Conservation (phyloP, 139 green algal genomes). For the Yamagishiella unicocca region DNA sequence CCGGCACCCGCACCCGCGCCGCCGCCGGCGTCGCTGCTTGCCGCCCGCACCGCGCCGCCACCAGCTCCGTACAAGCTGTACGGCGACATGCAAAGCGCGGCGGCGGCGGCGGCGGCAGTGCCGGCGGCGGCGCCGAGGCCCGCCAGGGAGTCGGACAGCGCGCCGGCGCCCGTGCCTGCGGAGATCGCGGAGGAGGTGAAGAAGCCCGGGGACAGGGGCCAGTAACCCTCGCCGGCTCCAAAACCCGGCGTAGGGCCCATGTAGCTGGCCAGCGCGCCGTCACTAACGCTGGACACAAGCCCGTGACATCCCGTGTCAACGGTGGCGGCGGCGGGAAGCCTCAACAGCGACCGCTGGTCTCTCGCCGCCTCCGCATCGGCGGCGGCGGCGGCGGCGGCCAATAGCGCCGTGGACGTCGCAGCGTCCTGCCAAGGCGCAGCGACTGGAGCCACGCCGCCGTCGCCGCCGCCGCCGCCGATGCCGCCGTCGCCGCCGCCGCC, state of each 20-base stretch:
- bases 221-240: background rate
- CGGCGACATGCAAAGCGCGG: background rate
- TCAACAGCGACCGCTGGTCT: background rate
- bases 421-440: background rate
- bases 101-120: background rate
- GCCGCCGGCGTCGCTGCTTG: background rate
- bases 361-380: background rate
- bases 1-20: background rate
- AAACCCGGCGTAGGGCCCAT: background rate
- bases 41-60: background rate
- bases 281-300: slow-evolving; percentile 6
- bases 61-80: slow-evolving; percentile 1
- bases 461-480: background rate
- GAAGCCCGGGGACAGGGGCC: background rate
- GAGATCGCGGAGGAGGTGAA: background rate
- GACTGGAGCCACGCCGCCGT: background rate
- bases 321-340: background rate
- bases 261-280: slow-evolving; percentile 26
- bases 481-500: background rate
- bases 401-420: background rate
- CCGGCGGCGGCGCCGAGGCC: background rate
- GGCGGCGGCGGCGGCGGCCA: background rate
- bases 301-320: background rate
- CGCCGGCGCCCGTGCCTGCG: background rate
- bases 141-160: background rate